phyloP scores from a whole-genome alignment of 805 yeast species.

The Candida taoyuanica region DNA sequence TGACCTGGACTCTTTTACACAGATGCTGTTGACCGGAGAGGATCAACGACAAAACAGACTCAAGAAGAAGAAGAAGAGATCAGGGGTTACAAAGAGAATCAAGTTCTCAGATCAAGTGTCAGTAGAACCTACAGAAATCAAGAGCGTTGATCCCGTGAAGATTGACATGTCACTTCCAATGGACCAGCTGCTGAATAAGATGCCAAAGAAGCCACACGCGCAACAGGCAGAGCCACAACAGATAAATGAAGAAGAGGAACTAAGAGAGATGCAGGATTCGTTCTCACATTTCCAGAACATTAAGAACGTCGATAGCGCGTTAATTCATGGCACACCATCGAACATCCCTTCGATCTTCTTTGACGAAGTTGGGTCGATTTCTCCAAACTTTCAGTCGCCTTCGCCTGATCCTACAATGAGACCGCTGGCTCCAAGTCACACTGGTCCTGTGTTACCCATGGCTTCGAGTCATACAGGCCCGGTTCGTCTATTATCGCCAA shows the following conservation, averaged over 20 bases:
- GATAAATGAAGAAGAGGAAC: conserved; percentile 65
- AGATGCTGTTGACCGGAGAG: conserved; percentile 77
- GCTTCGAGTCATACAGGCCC: conserved; percentile 21
- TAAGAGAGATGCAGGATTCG: conserved; percentile 71
- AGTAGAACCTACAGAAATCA: conserved; percentile 17
- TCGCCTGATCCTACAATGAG: conserved; percentile 27
- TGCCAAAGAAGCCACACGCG: conserved; percentile 39
- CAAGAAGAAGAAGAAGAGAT: conserved; percentile 30
- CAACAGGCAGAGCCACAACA: conserved; percentile 31
- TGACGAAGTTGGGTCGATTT: conserved; percentile 20
- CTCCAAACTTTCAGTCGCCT: conserved; percentile 16
- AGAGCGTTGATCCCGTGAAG: conserved; percentile 23
- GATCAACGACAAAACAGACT: conserved; percentile 41
- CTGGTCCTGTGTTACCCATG: conserved; percentile 18
- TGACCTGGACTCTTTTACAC: conserved; percentile 83
- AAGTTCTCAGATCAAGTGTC: conserved; percentile 64
- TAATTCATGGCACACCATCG: conserved; percentile 65
- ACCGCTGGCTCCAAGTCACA: conserved; percentile 28
- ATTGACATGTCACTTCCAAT: conserved; percentile 67
- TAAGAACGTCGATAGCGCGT: conserved; percentile 68
- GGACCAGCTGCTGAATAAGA: conserved; percentile 59
- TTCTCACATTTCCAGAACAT: conserved; percentile 72
- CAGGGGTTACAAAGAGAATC: conserved; percentile 48
- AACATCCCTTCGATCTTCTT: conserved; percentile 40
- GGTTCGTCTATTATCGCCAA: conserved; percentile 3